Conservation (phyloP, 805 yeast species). For the Jamesozyma gamospora region DNA sequence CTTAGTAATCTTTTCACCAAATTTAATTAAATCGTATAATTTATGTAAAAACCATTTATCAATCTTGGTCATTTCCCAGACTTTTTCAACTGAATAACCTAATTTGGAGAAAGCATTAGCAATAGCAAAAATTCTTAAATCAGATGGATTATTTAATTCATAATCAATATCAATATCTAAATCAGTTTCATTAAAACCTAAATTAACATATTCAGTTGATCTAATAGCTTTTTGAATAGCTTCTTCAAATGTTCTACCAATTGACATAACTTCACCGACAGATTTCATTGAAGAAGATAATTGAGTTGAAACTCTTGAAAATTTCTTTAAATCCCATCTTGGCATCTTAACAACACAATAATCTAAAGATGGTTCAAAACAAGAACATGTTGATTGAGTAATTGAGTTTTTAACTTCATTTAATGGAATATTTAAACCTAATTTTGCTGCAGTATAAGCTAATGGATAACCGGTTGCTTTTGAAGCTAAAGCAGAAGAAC, state of each 20-base stretch:
- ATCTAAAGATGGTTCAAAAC: conserved; percentile 95
- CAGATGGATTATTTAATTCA: conserved; percentile 95
- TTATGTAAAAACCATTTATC: conserved; percentile 96
- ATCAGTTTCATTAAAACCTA: conserved; percentile 83
- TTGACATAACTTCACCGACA: conserved; percentile 97
- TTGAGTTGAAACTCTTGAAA: conserved; percentile 80
- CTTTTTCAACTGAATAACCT: conserved; percentile 85
- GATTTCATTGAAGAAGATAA: conserved; percentile 94
- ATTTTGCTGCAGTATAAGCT: conserved; percentile 95
- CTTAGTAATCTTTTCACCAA: conserved; percentile 51
- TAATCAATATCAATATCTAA: conserved; percentile 87
- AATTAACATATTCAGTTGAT: conserved; percentile 81
- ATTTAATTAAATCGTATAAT: conserved; percentile 61
- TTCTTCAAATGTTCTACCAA: conserved; percentile 95
- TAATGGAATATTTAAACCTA: conserved; percentile 86
- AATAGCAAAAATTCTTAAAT: conserved; percentile 89
- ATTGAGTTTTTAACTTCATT: conserved; percentile 89
- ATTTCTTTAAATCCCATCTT: conserved; percentile 96
- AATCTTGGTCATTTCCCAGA: conserved; percentile 82
- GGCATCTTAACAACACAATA: conserved; percentile 97
- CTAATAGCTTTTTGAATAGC: conserved; percentile 96
- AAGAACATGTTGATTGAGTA: conserved; percentile 87
- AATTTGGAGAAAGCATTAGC: conserved; percentile 79
- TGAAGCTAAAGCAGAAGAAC: conserved; percentile 98
- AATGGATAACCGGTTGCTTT: conserved; percentile 98